Evolutionary conservation across 768 basidiomycete genomes (phyloP), one percentile per base, ranked within the genome.

Genomic region (Serpula lacrymans): DNA sequence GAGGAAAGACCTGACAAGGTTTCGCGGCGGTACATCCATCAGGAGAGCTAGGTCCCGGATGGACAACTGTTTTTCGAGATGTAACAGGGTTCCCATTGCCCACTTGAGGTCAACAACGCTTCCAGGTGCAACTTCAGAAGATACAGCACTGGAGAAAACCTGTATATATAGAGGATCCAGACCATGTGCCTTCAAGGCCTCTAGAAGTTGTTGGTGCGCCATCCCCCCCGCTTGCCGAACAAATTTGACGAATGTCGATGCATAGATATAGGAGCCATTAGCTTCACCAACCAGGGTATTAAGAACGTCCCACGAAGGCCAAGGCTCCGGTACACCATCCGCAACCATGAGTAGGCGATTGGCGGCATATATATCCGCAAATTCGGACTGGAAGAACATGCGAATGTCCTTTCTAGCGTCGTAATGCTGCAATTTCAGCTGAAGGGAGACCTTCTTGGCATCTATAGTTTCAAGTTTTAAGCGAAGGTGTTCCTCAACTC

Each of bases 231-330:
- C n/a, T n/a, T n/a, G n/a, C n/a, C n/a, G n/a, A 6, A 60, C 47
- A 29, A 54, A 60, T 34, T 54, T 54, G 37, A 55, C 38, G 7
- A 60, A 51, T 1, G 60, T 57, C 16, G 58, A 24, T 2, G 59
- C 49, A 33, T 56, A 57, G 10, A 59, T 54, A 32, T 60, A 62
- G 6, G 57, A 46, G 1, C 58, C 52, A 0, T 45, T 43, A 0
- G 58, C 44, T 23, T 50, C 48, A 4, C 40, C 21, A 9, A 60
- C 49, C 7, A 46, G 44, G 10, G 33, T 40, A 13, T 54, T 47
- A 4, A 58, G 40, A n/a, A 49, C 51, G 14, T 48, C 47, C 1
- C 40, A 35, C 2, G 55, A 47, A 5, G 58, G 58, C 58, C 58
- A 60, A 6, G 51, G 49, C 10, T 49, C 45, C 13, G 54, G 48